These are phyloP conservation scores for Nitzschia inconspicua DNA, from an alignment of 108 stramenopile species.

Conservation along the genomic window DNA sequence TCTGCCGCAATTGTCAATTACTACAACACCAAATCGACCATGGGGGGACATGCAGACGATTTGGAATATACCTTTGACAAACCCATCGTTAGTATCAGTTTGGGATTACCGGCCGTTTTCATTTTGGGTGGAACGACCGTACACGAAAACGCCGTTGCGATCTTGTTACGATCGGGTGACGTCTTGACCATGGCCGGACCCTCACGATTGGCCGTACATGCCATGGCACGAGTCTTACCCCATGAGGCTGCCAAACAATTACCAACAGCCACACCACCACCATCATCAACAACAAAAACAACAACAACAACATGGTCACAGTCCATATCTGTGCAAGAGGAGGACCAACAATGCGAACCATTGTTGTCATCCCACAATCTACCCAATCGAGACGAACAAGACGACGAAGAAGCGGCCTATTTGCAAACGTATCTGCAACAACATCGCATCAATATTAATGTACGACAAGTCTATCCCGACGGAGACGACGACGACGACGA, in stretches of 20 bases:
- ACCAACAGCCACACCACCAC: background rate
- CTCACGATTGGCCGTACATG: conserved; percentile 55
- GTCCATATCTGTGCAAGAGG: background rate
- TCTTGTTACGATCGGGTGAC: conserved; percentile 62
- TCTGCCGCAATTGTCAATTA: conserved; percentile 70
- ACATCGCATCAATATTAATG: conserved; percentile 70
- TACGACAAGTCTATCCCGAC: conserved; percentile 57
- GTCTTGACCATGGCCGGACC: conserved; percentile 61
- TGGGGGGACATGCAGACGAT: conserved; percentile 73
- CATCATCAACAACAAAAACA: background rate
- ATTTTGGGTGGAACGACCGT: conserved; percentile 56
- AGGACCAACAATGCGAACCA: too few relatives aligned
- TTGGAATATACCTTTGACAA: conserved; percentile 54
- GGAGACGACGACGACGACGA: too few relatives aligned
- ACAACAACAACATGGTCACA: background rate
- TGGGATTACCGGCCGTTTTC: conserved; percentile 61
- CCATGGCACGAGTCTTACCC: conserved; percentile 55
- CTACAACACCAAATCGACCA: conserved; percentile 48
- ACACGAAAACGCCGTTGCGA: conserved; percentile 43
- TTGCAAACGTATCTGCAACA: conserved; percentile 28
- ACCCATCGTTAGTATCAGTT: conserved; percentile 53
- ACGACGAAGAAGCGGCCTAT: conserved; percentile 16
- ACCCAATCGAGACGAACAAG: background rate
- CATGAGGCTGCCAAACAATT: background rate
- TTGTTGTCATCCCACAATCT: background rate